Evolutionary conservation across 23 red algal genomes (phyloP), one percentile per base, ranked within the genome.

Genomic region (Cyanidioschyzon merolae): DNA sequence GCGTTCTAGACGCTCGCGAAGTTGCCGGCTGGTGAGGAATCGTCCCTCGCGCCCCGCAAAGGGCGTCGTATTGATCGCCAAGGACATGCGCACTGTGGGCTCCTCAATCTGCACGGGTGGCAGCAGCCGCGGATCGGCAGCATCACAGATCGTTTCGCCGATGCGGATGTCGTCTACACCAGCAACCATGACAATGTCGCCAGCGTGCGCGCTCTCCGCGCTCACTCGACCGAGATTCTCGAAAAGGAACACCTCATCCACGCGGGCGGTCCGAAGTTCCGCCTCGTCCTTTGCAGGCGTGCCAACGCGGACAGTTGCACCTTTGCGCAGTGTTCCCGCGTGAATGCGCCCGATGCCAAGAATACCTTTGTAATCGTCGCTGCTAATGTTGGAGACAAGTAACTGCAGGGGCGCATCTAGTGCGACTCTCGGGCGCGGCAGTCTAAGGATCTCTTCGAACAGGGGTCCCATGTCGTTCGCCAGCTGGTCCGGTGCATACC

Each of bases 11-110:
- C 90, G 58, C 68, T 95, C 90, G 24, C 86, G 85, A 59, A 95
- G 83, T 31, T 95, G 84, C 37, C 90, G 82, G 67, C 85, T 89
- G 1, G 90, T 95, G 24, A 95, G 82, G 58, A 83, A 95, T 40
- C 89, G 88, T 39, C 90, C 90, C 50, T 95, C 90, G 41, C 83
- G 85, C 1, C 90, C 90, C 36, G 90, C 90, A 85, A 95, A 95
- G 79, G 84, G 76, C 15, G 90, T 83, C 1, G 86, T 89, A 58
- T 95, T 95, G 31, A 95, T 83, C 50, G 87, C 82, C 74, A 95
- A 89, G 0, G 90, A 34, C 90, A 95, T 95, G 15, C 90, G 90
- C 39, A 95, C 90, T 21, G 90, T 95, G 21, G 90, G 90, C 76
- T 89, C 85, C 34, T 95, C 90, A 0, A 95, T 86, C 0, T 58